Evolutionary conservation across 306 rosid genomes (phyloP).

Genomic region (Cercis canadensis): DNA sequence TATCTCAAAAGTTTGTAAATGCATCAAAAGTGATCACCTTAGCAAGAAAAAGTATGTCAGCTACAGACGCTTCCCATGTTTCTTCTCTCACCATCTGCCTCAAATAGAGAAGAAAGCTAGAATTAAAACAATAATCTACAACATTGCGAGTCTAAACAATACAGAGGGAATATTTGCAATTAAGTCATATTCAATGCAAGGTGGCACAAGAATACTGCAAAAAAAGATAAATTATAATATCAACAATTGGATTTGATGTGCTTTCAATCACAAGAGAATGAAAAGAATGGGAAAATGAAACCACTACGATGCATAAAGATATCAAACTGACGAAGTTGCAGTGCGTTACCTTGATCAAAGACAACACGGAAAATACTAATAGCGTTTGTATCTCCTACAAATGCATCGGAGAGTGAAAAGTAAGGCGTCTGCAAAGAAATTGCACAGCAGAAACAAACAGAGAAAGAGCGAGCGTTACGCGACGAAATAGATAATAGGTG

Average conservation of each 20-base stretch:
- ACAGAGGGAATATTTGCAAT: not conserved
- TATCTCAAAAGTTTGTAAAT: not conserved
- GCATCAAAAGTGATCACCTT: conserved; percentile 57
- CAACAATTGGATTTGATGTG: not conserved
- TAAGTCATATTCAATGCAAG: not conserved
- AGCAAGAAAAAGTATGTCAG: conserved; percentile 68
- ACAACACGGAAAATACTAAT: conserved; percentile 61
- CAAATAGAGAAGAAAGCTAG: conserved; percentile 26
- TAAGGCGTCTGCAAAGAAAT: not conserved
- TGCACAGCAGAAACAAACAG: not conserved
- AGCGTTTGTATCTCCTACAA: conserved; percentile 76
- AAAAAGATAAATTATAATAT: too few relatives aligned
- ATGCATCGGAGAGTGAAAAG: conserved; percentile 1
- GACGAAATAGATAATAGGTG: conserved; percentile 56
- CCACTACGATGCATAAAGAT: not conserved
- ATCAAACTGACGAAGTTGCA: not conserved
- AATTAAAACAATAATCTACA: not conserved
- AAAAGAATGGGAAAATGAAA: not conserved
- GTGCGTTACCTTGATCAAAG: conserved; percentile 64
- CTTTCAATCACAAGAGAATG: not conserved
- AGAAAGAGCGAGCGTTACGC: conserved; percentile 54
- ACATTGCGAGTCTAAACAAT: too few relatives aligned
- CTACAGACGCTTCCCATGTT: conserved; percentile 78
- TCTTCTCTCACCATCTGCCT: conserved; percentile 78
- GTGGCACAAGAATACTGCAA: not conserved